These are phyloP conservation scores for Flaveria trinervia DNA, from an alignment of 129 eudicot genomes.

Conservation along the genomic window DNA sequence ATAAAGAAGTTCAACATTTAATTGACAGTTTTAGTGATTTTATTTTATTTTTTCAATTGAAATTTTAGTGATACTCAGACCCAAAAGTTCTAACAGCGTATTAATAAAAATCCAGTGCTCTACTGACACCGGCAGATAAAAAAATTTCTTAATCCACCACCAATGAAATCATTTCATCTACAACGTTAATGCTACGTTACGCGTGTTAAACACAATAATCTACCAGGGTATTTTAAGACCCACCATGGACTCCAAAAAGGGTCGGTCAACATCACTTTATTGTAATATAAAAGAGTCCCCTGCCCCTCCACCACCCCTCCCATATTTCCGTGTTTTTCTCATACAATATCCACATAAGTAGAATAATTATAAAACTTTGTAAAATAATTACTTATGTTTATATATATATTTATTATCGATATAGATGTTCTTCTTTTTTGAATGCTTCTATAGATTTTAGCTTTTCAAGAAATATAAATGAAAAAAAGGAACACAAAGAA, in stretches of 20 bases:
- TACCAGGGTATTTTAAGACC: neutral
- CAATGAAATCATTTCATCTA: neutral
- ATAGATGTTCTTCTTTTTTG: too few species aligned
- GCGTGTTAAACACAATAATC: neutral
- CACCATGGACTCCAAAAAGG: neutral
- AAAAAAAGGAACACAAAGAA: too few species aligned
- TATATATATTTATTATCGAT: too few species aligned
- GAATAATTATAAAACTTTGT: neutral
- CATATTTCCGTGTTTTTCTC: neutral
- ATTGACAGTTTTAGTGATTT: too few species aligned
- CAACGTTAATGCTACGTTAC: neutral
- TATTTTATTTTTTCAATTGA: too few species aligned
- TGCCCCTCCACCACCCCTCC: neutral
- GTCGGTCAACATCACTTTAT: slow-evolving; percentile 3
- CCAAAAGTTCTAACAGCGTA: too few species aligned
- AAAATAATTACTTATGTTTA: neutral
- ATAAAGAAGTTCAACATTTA: too few species aligned
- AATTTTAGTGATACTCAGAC: too few species aligned
- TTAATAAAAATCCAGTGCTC: too few species aligned
- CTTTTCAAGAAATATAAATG: neutral
- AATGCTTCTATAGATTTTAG: too few species aligned
- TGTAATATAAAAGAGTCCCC: neutral
- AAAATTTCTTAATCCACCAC: neutral
- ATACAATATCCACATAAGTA: neutral
- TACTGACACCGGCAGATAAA: too few species aligned